These are phyloP conservation scores for Nakazawaea populi DNA, from an alignment of 805 yeast genomes.

Conservation along the genomic window DNA sequence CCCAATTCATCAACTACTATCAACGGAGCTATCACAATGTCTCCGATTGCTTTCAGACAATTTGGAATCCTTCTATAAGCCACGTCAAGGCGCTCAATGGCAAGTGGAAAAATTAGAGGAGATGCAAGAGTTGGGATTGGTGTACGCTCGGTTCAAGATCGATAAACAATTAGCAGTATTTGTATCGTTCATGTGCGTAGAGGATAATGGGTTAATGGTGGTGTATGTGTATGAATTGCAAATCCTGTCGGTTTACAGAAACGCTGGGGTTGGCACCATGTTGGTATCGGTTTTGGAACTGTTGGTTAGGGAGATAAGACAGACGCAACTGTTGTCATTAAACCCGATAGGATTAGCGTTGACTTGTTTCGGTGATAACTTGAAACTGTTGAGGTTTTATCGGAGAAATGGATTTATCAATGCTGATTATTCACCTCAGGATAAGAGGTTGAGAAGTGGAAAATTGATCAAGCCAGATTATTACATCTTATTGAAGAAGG, in stretches of 20 bases:
- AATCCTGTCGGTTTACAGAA: slow-evolving; percentile 29
- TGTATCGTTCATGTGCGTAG: slow-evolving; percentile 38
- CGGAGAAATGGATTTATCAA: slow-evolving; percentile 28
- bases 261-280: slow-evolving; percentile 29
- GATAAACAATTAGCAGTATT: slow-evolving; percentile 29
- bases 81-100: slow-evolving; percentile 34
- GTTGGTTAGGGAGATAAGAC: slow-evolving; percentile 17
- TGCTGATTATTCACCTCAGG: slow-evolving; percentile 39
- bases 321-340: slow-evolving; percentile 8
- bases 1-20: not conserved
- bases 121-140: slow-evolving; percentile 41
- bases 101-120: slow-evolving; percentile 34
- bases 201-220: slow-evolving; percentile 31
- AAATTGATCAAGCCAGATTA: slow-evolving; percentile 35
- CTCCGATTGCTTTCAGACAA: slow-evolving; percentile 19
- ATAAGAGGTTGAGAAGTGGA: slow-evolving; percentile 33
- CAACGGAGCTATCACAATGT: slow-evolving; percentile 10
- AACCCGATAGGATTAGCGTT: slow-evolving; percentile 28
- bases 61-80: slow-evolving; percentile 19
- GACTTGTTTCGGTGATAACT: slow-evolving; percentile 47
- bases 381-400: slow-evolving; percentile 39
- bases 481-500: slow-evolving; percentile 27
- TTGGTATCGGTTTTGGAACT: slow-evolving; percentile 32
- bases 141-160: slow-evolving; percentile 30
- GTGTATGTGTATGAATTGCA: slow-evolving; percentile 58